These are phyloP conservation scores for Tylopilus plumbeoviolaceoides DNA, from an alignment of 768 basidiomycete genomes.

Conservation along the genomic window DNA sequence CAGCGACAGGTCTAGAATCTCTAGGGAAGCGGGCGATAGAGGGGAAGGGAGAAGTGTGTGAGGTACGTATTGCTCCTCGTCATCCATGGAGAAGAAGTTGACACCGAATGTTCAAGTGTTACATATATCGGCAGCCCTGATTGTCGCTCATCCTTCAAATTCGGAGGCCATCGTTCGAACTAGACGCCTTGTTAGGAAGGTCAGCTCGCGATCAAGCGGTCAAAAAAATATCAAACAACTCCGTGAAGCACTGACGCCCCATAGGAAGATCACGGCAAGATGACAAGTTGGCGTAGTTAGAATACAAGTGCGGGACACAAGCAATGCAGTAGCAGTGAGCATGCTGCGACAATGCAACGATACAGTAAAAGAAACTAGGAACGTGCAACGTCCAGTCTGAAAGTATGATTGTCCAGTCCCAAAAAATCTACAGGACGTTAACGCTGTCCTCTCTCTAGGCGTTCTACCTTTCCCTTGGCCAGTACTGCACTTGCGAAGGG, in stretches of 20 bases:
- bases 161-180: conserved; percentile 2
- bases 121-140: conserved; percentile 12
- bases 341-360: conserved; percentile 11
- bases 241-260: conserved; percentile 17
- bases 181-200: conserved; percentile 17
- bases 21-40: conserved; percentile 6
- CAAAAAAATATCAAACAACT: conserved; percentile 7
- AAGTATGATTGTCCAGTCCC: conserved; percentile 11
- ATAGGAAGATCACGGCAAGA: conserved; percentile 10
- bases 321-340: conserved; percentile 6
- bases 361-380: conserved; percentile 1
- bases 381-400: conserved; percentile 4
- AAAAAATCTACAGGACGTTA: conserved; percentile 10
- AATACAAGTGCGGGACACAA: conserved; percentile 19
- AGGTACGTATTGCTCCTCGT: not conserved
- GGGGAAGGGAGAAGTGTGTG: not conserved
- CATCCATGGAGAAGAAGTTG: conserved; percentile 6
- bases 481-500: conserved; percentile 26
- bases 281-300: conserved; percentile 3
- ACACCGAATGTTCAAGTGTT: not conserved
- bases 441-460: conserved; percentile 6
- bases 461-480: conserved; percentile 22
- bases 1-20: conserved; percentile 10
- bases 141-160: conserved; percentile 3
- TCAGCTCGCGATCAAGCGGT: conserved; percentile 3